phyloP scores from a whole-genome alignment of 202 grass and related monocot species.

The Eragrostis tef region DNA sequence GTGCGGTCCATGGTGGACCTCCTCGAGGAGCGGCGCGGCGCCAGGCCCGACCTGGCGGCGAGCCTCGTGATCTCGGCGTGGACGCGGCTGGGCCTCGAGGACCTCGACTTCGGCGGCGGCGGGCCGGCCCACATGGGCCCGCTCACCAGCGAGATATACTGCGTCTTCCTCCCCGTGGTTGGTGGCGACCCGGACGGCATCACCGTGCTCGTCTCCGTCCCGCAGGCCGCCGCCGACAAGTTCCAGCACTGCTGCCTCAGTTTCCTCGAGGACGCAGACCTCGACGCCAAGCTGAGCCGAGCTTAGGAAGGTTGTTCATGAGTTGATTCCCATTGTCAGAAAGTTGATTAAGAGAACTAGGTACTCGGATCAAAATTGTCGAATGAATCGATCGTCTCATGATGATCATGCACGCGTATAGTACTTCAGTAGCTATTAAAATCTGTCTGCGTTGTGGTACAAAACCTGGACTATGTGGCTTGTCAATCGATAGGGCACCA shows the following conservation, averaged over 20 bases:
- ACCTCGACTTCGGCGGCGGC: constrained; percentile 82
- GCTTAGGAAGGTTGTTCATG: background rate
- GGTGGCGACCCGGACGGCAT: constrained; percentile 64
- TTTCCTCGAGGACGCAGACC: constrained; percentile 38
- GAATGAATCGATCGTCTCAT: background rate
- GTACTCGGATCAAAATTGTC: background rate
- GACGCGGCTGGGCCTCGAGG: constrained; percentile 78
- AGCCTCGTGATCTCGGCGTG: constrained; percentile 89
- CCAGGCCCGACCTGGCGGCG: constrained; percentile 65
- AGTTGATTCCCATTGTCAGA: background rate
- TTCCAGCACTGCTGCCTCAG: constrained; percentile 70
- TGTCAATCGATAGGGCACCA: no score
- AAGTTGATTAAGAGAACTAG: background rate
- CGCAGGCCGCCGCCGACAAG: constrained; percentile 53
- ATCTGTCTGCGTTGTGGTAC: background rate
- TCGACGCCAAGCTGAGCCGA: constrained; percentile 43
- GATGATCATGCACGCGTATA: background rate
- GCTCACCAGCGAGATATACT: constrained; percentile 93
- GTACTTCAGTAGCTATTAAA: background rate
- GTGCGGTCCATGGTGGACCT: constrained; percentile 81
- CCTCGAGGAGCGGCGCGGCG: constrained; percentile 62
- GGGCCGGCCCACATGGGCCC: constrained; percentile 77
- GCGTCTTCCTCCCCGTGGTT: constrained; percentile 74
- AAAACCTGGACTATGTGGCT: background rate
- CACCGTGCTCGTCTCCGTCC: constrained; percentile 79